Evolutionary conservation across 495 filamentous ascomycete genomes (phyloP).

Genomic region (Podospora australis): DNA sequence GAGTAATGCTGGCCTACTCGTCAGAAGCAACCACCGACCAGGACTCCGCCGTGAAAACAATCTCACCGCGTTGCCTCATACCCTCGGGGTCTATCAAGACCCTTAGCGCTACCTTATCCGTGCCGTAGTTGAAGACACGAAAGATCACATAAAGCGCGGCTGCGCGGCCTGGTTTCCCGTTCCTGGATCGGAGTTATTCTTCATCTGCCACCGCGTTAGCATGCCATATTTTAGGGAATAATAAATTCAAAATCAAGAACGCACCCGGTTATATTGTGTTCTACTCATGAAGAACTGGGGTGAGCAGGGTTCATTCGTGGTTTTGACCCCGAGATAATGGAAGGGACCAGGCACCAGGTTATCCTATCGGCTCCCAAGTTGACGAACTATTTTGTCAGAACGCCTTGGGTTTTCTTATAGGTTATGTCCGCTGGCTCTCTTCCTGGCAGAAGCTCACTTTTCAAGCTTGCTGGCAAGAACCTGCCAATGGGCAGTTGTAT

Average conservation of each 20-base stretch:
- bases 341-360: not conserved
- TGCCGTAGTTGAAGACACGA: not conserved
- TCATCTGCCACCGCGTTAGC: not conserved
- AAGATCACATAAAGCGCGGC: not conserved
- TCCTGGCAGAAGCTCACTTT: not conserved
- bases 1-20: too few relatives aligned
- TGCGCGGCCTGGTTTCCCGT: not conserved
- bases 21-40: not conserved
- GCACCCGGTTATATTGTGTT: not conserved
- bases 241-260: not conserved
- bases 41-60: not conserved
- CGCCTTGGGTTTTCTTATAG: not conserved
- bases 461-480: not conserved
- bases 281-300: not conserved
- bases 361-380: not conserved
- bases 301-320: not conserved
- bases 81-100: not conserved
- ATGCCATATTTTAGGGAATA: too few relatives aligned
- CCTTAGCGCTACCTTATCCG: not conserved
- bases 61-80: not conserved
- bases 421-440: not conserved
- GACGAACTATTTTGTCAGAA: not conserved
- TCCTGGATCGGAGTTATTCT: not conserved
- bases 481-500: too few relatives aligned
- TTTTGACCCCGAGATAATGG: not conserved